Percentiles rank a stretch among this genome's conserved stretches.
Conservation (phyloP, 192 early-diverging fungal species). For the Umbelopsis sp. region DNA sequence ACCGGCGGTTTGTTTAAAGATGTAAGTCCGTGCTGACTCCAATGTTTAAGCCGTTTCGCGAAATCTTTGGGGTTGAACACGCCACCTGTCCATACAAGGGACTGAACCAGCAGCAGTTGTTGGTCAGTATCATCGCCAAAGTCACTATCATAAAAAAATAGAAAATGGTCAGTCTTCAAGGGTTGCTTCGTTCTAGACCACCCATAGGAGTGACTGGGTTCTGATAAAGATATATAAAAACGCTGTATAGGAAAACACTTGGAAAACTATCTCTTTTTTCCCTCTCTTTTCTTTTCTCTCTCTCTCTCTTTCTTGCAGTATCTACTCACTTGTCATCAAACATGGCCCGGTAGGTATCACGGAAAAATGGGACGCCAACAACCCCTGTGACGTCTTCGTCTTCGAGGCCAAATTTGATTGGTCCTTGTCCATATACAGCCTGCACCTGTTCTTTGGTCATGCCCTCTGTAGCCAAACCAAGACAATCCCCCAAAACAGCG, state of each 20-base stretch:
- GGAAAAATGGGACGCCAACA: slow-evolving; percentile 28
- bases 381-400: slow-evolving; percentile 30
- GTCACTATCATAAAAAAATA: slow-evolving; percentile 27
- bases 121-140: slow-evolving; percentile 64
- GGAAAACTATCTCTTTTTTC: neutral
- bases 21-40: slow-evolving; percentile 55
- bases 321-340: slow-evolving; percentile 44
- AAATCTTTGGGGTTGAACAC: slow-evolving; percentile 53
- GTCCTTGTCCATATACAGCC: slow-evolving; percentile 54
- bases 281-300: neutral
- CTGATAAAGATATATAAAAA: neutral
- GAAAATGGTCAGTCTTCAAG: neutral
- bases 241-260: neutral
- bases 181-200: slow-evolving; percentile 7
- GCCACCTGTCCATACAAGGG: slow-evolving; percentile 51
- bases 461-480: slow-evolving; percentile 69
- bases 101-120: slow-evolving; percentile 55
- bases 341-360: slow-evolving; percentile 25
- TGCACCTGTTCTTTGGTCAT: slow-evolving; percentile 47
- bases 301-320: neutral
- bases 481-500: slow-evolving; percentile 62
- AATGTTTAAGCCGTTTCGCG: slow-evolving; percentile 51
- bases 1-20: slow-evolving; percentile 57
- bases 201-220: neutral
- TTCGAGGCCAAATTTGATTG: slow-evolving; percentile 61